phyloP scores from a whole-genome alignment of 768 basidiomycete genomes.

The Suillus brevipes region DNA sequence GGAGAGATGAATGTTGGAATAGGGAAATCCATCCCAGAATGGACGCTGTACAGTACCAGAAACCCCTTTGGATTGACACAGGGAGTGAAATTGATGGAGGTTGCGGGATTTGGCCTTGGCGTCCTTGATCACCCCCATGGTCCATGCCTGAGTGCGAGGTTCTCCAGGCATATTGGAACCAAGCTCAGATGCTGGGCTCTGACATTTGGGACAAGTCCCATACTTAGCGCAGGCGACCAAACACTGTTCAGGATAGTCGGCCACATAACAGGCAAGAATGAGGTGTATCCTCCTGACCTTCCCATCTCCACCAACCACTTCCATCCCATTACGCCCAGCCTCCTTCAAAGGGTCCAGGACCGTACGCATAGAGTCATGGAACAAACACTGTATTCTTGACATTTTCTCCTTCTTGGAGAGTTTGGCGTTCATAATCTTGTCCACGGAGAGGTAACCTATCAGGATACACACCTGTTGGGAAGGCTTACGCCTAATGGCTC shows the following conservation, averaged over 20 bases:
- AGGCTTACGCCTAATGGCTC: no score
- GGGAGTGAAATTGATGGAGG: no score
- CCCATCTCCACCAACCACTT: conserved; percentile 39
- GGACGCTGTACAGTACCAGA: no score
- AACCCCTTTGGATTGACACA: no score
- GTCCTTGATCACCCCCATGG: no score
- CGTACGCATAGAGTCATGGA: conserved; percentile 37
- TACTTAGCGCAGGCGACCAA: conserved; percentile 7
- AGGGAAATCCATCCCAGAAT: conserved; percentile 15
- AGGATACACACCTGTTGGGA: no score
- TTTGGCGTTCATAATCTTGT: not conserved
- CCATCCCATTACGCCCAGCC: conserved; percentile 32
- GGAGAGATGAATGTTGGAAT: conserved; percentile 21
- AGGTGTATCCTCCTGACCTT: conserved; percentile 23
- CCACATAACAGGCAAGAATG: conserved; percentile 19
- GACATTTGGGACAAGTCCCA: conserved; percentile 10
- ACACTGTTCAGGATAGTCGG: conserved; percentile 23
- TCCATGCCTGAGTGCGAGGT: no score
- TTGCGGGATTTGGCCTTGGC: no score
- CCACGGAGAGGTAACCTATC: not conserved
- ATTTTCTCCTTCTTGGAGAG: conserved; percentile 9
- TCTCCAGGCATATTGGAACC: no score
- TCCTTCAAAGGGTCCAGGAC: conserved; percentile 34
- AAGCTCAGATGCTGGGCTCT: no score
- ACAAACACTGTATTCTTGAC: conserved; percentile 25